Evolutionary conservation across 208 protist genomes (phyloP).

Genomic region (Porcisia deanei): DNA sequence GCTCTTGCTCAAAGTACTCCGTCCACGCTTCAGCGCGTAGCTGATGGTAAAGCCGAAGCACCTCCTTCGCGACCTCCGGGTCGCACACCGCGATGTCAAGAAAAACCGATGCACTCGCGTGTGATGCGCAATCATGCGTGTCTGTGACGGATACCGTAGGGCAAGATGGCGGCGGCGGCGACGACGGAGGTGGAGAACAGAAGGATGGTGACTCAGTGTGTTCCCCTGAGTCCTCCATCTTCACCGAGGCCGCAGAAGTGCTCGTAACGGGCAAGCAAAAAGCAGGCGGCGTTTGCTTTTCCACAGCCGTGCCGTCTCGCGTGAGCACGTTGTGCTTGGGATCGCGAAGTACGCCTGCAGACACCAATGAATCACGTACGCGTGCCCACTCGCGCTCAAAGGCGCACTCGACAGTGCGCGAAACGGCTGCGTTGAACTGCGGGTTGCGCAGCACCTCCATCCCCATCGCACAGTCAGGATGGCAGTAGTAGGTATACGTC

Average conservation of each 20-base stretch:
- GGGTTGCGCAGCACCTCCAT: constrained; percentile 54
- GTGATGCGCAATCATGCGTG: not conserved
- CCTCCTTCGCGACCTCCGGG: constrained; percentile 12
- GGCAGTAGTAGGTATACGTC: constrained; percentile 45
- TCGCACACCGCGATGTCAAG: not conserved
- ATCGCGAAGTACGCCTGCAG: not conserved
- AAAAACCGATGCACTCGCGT: not conserved
- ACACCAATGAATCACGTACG: constrained; percentile 12
- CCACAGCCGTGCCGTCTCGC: not conserved
- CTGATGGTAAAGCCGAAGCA: constrained; percentile 37
- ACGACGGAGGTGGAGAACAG: not conserved
- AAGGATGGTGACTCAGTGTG: not conserved
- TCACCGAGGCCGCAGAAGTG: not conserved
- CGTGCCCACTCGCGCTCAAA: constrained; percentile 38
- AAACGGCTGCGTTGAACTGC: constrained; percentile 43
- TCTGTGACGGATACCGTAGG: not conserved
- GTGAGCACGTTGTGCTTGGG: not conserved
- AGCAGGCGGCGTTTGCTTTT: not conserved
- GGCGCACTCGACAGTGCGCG: constrained; percentile 37
- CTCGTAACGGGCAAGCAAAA: not conserved
- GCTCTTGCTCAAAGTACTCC: constrained; percentile 66
- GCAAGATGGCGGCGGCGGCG: not conserved
- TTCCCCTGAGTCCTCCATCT: constrained; percentile 1
- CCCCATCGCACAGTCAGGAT: constrained; percentile 48
- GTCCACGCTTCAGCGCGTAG: constrained; percentile 65